A percentile compares a stretch with the other conserved stretches of the same genome.
phyloP scores from a whole-genome alignment of 2,329 filamentous ascomycete species.

The Cadophora malorum region DNA sequence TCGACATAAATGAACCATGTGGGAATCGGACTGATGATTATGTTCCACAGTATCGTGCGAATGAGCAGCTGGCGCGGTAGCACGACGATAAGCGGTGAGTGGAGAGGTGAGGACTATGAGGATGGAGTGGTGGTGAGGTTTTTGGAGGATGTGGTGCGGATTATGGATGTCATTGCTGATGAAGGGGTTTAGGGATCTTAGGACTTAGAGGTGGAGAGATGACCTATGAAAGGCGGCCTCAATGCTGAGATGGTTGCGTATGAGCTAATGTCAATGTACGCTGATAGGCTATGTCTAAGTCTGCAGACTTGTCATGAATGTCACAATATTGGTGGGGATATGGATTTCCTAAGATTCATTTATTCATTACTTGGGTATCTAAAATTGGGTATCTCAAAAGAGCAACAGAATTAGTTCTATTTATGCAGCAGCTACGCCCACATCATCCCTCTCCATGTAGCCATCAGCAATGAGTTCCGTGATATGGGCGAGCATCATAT shows the following conservation, averaged over 20 bases:
- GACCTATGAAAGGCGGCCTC: background rate
- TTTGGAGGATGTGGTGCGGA: conserved; percentile 28
- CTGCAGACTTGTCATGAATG: too few relatives aligned
- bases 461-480: conserved; percentile 47
- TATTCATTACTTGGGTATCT: conserved; percentile 9
- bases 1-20: too few relatives aligned
- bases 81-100: conserved; percentile 33
- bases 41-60: conserved; percentile 29
- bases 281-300: background rate
- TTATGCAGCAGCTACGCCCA: conserved; percentile 4
- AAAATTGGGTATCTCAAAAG: background rate
- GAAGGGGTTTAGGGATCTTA: background rate
- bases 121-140: conserved; percentile 21
- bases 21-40: too few relatives aligned
- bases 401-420: background rate
- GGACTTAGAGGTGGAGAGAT: background rate
- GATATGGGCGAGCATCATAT: conserved; percentile 62
- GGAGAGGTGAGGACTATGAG: conserved; percentile 33
- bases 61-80: conserved; percentile 33
- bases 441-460: conserved; percentile 22
- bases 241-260: background rate
- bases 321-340: too few relatives aligned
- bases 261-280: background rate
- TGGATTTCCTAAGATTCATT: background rate
- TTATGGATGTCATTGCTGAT: conserved; percentile 22